Conservation (phyloP, 768 basidiomycete species). For the Kwoniella mangroviensis region DNA sequence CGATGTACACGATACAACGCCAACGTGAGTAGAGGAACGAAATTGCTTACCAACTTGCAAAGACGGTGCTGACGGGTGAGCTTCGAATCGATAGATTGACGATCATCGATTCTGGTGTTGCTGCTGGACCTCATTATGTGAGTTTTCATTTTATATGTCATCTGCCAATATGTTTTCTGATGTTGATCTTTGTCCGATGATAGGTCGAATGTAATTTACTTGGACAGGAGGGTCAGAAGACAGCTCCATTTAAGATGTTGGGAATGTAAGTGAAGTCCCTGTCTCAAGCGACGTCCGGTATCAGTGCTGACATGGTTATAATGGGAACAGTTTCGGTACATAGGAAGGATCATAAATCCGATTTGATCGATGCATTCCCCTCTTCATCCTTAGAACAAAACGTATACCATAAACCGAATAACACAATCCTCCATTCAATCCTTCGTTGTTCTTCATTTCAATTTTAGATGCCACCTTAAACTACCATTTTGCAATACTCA, state of each 20-base stretch:
- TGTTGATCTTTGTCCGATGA: neutral
- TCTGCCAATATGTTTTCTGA: neutral
- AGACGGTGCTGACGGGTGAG: neutral
- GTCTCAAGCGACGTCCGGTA: neutral
- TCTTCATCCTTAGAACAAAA: too few species aligned
- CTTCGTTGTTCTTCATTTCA: too few species aligned
- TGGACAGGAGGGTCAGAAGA: constrained; percentile 70
- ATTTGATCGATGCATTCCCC: too few species aligned
- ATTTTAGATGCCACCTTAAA: too few species aligned
- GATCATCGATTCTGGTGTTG: constrained; percentile 82
- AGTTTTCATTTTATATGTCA: constrained; percentile 10
- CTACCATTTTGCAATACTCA: too few species aligned
- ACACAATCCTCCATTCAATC: too few species aligned
- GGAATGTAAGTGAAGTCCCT: constrained; percentile 64
- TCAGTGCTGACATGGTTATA: neutral
- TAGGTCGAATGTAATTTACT: constrained; percentile 78
- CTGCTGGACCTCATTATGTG: constrained; percentile 81
- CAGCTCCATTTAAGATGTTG: constrained; percentile 84
- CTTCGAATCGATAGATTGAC: constrained; percentile 64
- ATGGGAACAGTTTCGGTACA: constrained; percentile 6
- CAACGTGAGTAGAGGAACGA: constrained; percentile 65
- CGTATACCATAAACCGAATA: too few species aligned
- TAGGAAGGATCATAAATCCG: neutral
- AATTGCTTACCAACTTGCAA: too few species aligned
- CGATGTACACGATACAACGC: constrained; percentile 66